Percentiles rank a stretch among this genome's conserved stretches.
These are phyloP conservation scores for Chaetoscypha palmicola DNA, from an alignment of 2,329 filamentous ascomycete species.

Conservation along the genomic window DNA sequence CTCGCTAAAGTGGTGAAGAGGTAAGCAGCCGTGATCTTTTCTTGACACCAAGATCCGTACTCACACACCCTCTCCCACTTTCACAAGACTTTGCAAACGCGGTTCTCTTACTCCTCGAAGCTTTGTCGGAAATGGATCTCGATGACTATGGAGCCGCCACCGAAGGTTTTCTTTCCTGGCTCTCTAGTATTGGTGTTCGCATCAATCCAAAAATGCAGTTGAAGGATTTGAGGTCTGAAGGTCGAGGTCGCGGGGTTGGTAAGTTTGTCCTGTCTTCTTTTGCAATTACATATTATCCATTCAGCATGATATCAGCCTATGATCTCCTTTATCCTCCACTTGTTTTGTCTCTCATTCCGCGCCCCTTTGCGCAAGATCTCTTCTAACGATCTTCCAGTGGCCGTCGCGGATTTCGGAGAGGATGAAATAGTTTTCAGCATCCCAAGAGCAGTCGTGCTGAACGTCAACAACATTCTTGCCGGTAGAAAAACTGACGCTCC, in stretches of 20 bases:
- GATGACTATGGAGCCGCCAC: constrained; percentile 39
- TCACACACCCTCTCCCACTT: too few relatives aligned
- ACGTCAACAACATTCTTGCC: constrained; percentile 50
- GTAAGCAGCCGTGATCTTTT: too few relatives aligned
- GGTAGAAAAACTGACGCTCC: constrained; percentile 31
- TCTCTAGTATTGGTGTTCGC: constrained; percentile 43
- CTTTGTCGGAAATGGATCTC: constrained; percentile 18
- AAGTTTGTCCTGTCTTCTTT: constrained; percentile 32
- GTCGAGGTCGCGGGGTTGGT: constrained; percentile 58
- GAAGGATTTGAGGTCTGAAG: constrained; percentile 47
- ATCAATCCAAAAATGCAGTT: constrained; percentile 52
- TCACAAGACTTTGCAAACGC: neutral
- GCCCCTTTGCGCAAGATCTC: neutral
- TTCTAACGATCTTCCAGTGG: constrained; percentile 39
- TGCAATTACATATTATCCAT: constrained; percentile 1
- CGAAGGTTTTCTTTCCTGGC: constrained; percentile 50
- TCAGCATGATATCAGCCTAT: neutral
- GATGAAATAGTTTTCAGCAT: constrained; percentile 61
- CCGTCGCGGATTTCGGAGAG: constrained; percentile 47
- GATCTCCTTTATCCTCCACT: constrained; percentile 35
- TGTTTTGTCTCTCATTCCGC: neutral
- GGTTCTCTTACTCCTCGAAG: neutral
- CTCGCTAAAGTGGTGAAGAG: too few relatives aligned
- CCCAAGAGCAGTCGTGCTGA: constrained; percentile 52
- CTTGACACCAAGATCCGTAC: too few relatives aligned